Evolutionary conservation across 495 filamentous ascomycete genomes (phyloP).

Genomic region (Cercophora scortea): DNA sequence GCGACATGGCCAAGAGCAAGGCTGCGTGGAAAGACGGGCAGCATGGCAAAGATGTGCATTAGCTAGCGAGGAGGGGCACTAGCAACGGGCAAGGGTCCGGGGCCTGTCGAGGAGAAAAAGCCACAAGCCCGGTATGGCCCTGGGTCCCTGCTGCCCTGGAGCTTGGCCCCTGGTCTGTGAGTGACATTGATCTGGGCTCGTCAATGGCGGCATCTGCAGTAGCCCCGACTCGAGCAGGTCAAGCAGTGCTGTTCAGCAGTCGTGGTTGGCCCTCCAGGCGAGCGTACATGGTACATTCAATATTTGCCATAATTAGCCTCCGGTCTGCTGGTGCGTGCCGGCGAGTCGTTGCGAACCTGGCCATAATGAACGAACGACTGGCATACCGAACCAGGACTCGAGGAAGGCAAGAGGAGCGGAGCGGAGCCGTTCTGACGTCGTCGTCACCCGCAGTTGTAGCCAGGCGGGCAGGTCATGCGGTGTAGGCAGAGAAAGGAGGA

Average conservation of each 20-base stretch:
- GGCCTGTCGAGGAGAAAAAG: constrained; percentile 14
- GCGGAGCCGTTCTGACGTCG: not conserved
- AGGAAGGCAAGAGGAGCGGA: not conserved
- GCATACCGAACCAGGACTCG: not conserved
- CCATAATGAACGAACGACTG: not conserved
- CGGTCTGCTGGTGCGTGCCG: constrained; percentile 11
- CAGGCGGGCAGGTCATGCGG: not conserved
- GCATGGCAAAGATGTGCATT: constrained; percentile 17
- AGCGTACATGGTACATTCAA: constrained; percentile 27
- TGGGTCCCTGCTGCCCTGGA: too few species aligned
- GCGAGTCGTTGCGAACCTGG: constrained; percentile 13
- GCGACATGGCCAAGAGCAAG: not conserved
- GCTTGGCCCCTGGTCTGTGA: constrained; percentile 15
- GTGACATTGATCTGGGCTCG: constrained; percentile 19
- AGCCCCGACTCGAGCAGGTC: constrained; percentile 12
- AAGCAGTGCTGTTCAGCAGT: constrained; percentile 10
- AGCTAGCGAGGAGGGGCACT: constrained; percentile 13
- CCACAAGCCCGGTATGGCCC: constrained; percentile 8
- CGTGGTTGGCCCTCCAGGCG: constrained; percentile 22
- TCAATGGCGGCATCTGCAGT: constrained; percentile 17
- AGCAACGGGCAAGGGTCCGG: constrained; percentile 11
- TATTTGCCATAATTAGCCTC: constrained; percentile 33
- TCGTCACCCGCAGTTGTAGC: not conserved
- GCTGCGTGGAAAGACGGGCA: constrained; percentile 15
- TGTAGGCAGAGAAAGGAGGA: too few species aligned